phyloP scores from a whole-genome alignment of 1,284 basidiomycete species.

The Ustilago cynodontis region DNA sequence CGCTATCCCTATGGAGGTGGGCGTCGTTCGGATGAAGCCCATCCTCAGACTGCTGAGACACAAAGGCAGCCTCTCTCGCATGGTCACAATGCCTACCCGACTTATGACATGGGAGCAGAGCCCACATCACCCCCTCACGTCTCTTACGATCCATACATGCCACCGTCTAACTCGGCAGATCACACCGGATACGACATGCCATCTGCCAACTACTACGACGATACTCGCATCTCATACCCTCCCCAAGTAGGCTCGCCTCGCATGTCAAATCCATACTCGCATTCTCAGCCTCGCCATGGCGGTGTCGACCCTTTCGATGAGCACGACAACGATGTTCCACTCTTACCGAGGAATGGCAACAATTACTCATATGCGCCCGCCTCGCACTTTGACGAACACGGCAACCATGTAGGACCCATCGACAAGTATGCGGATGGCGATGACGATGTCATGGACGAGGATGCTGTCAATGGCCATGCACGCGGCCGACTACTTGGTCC shows the following conservation, averaged over 20 bases:
- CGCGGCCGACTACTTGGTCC: slow-evolving; percentile 26
- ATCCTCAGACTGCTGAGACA: slow-evolving; percentile 31
- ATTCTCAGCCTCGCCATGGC: slow-evolving; percentile 29
- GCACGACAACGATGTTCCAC: slow-evolving; percentile 51
- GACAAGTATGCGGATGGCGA: slow-evolving; percentile 51
- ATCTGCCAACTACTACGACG: slow-evolving; percentile 43
- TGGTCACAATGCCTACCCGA: slow-evolving; percentile 44
- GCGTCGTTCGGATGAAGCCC: slow-evolving; percentile 23
- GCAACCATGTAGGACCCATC: slow-evolving; percentile 54
- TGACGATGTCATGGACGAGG: slow-evolving; percentile 57
- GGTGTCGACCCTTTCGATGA: slow-evolving; percentile 39
- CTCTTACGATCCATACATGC: slow-evolving; percentile 42
- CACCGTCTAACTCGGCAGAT: slow-evolving; percentile 37
- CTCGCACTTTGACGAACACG: slow-evolving; percentile 57
- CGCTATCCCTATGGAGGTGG: slow-evolving; percentile 39
- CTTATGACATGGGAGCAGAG: slow-evolving; percentile 51
- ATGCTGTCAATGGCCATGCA: slow-evolving; percentile 48
- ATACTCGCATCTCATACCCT: slow-evolving; percentile 20
- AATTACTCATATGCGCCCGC: slow-evolving; percentile 62
- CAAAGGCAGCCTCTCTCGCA: slow-evolving; percentile 21
- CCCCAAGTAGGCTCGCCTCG: slow-evolving; percentile 25
- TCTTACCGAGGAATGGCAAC: slow-evolving; percentile 49
- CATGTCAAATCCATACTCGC: slow-evolving; percentile 42
- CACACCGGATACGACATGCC: slow-evolving; percentile 43
- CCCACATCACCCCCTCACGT: slow-evolving; percentile 38